A percentile compares a stretch with the other conserved stretches of the same genome.
phyloP scores from a whole-genome alignment of 2,329 filamentous ascomycete genomes.

The Pestalotiopsis sp. region DNA sequence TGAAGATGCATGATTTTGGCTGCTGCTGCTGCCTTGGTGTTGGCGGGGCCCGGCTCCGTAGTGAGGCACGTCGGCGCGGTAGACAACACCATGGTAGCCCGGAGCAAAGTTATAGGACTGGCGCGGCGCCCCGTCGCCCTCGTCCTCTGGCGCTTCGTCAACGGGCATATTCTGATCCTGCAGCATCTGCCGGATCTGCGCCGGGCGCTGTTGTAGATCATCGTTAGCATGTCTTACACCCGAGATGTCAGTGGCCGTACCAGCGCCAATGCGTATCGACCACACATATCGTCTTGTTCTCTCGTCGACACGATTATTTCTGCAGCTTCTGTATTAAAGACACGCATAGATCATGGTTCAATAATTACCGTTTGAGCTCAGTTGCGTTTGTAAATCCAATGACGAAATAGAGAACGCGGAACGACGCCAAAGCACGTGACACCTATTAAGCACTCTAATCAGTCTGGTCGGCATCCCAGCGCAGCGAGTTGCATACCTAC shows the following conservation, averaged over 20 bases:
- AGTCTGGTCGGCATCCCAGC: neutral
- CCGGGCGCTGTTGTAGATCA: conserved; percentile 63
- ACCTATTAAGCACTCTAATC: neutral
- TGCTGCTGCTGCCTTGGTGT: conserved; percentile 14
- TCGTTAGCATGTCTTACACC: neutral
- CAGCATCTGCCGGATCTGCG: conserved; percentile 74
- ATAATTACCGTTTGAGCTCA: neutral
- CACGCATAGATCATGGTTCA: neutral
- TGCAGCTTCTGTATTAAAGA: neutral
- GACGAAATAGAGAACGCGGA: conserved; percentile 9
- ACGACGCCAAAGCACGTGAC: conserved; percentile 12
- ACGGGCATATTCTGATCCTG: conserved; percentile 75
- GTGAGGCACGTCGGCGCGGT: conserved; percentile 73
- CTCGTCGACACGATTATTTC: neutral
- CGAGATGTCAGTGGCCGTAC: conserved; percentile 37
- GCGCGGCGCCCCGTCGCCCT: conserved; percentile 57
- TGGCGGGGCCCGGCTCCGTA: conserved; percentile 51
- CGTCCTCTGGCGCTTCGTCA: conserved; percentile 71
- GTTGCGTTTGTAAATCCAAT: neutral
- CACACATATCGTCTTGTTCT: conserved; percentile 57
- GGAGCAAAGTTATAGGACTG: conserved; percentile 94
- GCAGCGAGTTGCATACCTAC: neutral
- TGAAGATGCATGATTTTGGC: neutral
- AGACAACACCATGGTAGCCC: conserved; percentile 82
- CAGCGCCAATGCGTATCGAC: conserved; percentile 66